These are phyloP conservation scores for Pseudozyma thailandica DNA, from an alignment of 1,284 basidiomycete genomes.

Conservation along the genomic window DNA sequence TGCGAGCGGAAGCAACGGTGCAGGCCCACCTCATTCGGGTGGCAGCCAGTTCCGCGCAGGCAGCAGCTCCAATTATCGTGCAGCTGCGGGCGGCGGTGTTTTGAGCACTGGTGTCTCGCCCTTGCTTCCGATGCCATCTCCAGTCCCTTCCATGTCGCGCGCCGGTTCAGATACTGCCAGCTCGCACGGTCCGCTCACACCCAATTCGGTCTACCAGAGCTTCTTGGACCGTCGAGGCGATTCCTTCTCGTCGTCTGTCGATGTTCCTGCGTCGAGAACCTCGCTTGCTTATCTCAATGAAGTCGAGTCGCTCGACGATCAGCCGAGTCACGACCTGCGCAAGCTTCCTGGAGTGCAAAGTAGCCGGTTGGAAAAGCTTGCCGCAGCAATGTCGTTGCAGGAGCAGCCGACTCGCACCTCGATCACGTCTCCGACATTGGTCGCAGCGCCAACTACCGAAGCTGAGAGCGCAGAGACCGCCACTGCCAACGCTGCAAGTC, in stretches of 20 bases:
- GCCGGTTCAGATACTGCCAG: constrained; percentile 44
- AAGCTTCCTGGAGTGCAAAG: constrained; percentile 12
- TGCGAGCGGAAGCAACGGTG: constrained; percentile 28
- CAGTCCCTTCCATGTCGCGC: constrained; percentile 40
- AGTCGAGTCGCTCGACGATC: constrained; percentile 26
- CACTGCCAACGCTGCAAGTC: not conserved
- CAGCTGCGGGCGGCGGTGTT: constrained; percentile 11
- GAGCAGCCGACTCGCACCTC: constrained; percentile 4
- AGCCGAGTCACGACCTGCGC: constrained; percentile 7
- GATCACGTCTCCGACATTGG: not conserved
- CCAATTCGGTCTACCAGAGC: constrained; percentile 42
- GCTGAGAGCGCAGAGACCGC: not conserved
- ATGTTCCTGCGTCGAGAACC: constrained; percentile 12
- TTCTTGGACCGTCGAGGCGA: constrained; percentile 42
- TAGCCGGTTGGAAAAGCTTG: constrained; percentile 24
- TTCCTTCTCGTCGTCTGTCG: constrained; percentile 36
- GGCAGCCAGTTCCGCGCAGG: constrained; percentile 15
- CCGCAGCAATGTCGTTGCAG: not conserved
- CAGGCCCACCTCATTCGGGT: constrained; percentile 7
- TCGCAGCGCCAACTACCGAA: constrained; percentile 4
- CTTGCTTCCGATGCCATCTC: constrained; percentile 36
- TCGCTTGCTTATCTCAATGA: constrained; percentile 24
- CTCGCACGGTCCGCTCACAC: constrained; percentile 44
- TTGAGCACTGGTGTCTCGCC: constrained; percentile 22
- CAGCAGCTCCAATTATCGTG: constrained; percentile 14